Evolutionary conservation across 2,329 filamentous ascomycete genomes (phyloP).

Genomic region (Fusarium annulatum): DNA sequence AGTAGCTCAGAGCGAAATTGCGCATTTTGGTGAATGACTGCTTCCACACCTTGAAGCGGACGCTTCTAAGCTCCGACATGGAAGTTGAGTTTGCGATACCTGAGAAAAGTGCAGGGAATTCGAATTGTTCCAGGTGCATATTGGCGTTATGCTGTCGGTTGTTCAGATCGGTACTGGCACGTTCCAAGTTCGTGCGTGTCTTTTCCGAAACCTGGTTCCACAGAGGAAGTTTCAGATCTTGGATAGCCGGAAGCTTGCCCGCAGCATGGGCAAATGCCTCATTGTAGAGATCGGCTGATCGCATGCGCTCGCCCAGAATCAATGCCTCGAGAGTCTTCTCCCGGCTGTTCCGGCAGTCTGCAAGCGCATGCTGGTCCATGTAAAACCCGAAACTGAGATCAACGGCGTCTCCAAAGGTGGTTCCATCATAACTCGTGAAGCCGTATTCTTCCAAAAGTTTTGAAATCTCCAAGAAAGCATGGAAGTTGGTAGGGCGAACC

Average conservation of each 20-base stretch:
- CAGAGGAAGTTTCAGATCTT: conserved; percentile 73
- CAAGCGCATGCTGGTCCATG: conserved; percentile 79
- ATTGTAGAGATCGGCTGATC: conserved; percentile 83
- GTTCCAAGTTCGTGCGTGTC: conserved; percentile 83
- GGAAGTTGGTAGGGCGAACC: conserved; percentile 62
- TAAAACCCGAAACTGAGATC: conserved; percentile 78
- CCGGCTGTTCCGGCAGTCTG: conserved; percentile 82
- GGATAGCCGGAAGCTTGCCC: conserved; percentile 83
- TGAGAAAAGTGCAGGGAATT: conserved; percentile 89
- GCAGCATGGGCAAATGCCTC: conserved; percentile 93
- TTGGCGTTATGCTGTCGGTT: conserved; percentile 78
- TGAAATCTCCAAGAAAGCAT: conserved; percentile 65
- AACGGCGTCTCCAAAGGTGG: conserved; percentile 69
- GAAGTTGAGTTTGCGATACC: conserved; percentile 89
- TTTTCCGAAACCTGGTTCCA: conserved; percentile 75
- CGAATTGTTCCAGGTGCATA: conserved; percentile 82
- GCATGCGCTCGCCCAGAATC: conserved; percentile 89
- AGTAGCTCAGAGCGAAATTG: conserved; percentile 76
- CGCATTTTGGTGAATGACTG: conserved; percentile 79
- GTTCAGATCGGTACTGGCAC: conserved; percentile 82
- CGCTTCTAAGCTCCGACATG: conserved; percentile 76
- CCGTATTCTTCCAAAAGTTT: conserved; percentile 66
- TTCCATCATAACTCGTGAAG: conserved; percentile 66
- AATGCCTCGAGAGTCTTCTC: conserved; percentile 92
- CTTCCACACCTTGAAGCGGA: conserved; percentile 89